These are phyloP conservation scores for Kwoniella shandongensis DNA, from an alignment of 768 basidiomycete genomes.

Conservation along the genomic window DNA sequence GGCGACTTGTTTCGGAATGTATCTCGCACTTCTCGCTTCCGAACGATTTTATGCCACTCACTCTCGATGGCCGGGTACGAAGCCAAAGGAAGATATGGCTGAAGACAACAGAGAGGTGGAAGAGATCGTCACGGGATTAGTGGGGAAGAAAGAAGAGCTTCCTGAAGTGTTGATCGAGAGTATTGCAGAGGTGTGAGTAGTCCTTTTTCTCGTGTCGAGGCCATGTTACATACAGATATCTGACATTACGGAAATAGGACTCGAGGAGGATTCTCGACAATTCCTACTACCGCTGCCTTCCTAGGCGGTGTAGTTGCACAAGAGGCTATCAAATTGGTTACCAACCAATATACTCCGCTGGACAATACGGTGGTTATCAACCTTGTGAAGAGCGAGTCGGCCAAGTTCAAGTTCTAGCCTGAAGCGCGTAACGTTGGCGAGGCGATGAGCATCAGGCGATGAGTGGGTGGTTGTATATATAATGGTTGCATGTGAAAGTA, in stretches of 20 bases:
- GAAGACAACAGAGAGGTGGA: conserved; percentile 26
- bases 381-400: conserved; percentile 57
- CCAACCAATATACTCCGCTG: conserved; percentile 89
- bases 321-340: conserved; percentile 95
- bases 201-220: conserved; percentile 22
- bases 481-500: background rate
- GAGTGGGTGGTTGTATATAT: background rate
- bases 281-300: conserved; percentile 91
- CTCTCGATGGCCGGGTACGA: conserved; percentile 49
- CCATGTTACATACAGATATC: background rate
- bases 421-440: no score
- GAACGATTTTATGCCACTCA: conserved; percentile 46
- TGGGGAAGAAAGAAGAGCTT: conserved; percentile 1
- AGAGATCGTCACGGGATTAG: conserved; percentile 19
- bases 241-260: conserved; percentile 17
- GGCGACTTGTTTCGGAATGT: conserved; percentile 42
- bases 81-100: conserved; percentile 16
- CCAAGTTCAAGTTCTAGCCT: conserved; percentile 46
- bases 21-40: conserved; percentile 51
- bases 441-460: background rate
- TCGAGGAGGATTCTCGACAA: conserved; percentile 48
- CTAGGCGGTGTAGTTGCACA: conserved; percentile 92
- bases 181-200: conserved; percentile 79
- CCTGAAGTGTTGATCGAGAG: conserved; percentile 37
- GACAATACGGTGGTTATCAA: conserved; percentile 82